A percentile compares a stretch with the other conserved stretches of the same genome.
Conservation (phyloP, 1,284 basidiomycete genomes). For the Pholiota adiposa region DNA sequence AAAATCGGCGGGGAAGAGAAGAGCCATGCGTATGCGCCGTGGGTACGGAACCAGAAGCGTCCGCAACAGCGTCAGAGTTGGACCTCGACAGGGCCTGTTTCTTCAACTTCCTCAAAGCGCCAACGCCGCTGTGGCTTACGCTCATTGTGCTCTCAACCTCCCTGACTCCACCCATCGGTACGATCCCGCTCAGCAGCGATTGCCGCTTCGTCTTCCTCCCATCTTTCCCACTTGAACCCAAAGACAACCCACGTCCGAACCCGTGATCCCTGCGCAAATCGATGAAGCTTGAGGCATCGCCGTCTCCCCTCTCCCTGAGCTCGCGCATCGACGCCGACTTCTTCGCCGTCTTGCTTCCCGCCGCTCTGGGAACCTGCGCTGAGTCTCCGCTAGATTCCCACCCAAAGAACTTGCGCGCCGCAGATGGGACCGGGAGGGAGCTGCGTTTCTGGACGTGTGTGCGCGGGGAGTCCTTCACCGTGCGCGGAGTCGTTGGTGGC, state of each 20-base stretch:
- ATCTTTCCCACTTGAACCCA: neutral
- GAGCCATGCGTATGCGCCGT: neutral
- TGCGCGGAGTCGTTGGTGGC: neutral
- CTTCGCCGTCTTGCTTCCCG: neutral
- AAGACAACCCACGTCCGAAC: neutral
- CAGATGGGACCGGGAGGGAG: conserved; percentile 9
- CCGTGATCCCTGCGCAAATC: conserved; percentile 14
- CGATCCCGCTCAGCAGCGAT: conserved; percentile 4
- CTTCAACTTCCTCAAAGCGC: conserved; percentile 15
- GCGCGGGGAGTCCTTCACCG: conserved; percentile 12
- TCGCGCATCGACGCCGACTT: neutral
- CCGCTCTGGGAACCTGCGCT: conserved; percentile 4
- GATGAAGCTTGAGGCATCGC: conserved; percentile 17
- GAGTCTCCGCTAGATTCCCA: too few species aligned
- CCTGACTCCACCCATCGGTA: neutral
- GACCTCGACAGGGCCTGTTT: conserved; percentile 16
- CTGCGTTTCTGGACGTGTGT: conserved; percentile 19
- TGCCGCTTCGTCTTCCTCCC: conserved; percentile 18
- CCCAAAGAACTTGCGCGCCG: conserved; percentile 14
- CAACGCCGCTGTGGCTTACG: neutral
- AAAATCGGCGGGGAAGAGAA: neutral
- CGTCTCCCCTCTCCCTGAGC: conserved; percentile 4
- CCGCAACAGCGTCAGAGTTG: too few species aligned
- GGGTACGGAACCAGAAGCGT: too few species aligned
- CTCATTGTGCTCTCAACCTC: neutral